Base-by-base conservation (phyloP, 352 stramenopile genomes). In the Thraustochytrium striatum region DNA sequence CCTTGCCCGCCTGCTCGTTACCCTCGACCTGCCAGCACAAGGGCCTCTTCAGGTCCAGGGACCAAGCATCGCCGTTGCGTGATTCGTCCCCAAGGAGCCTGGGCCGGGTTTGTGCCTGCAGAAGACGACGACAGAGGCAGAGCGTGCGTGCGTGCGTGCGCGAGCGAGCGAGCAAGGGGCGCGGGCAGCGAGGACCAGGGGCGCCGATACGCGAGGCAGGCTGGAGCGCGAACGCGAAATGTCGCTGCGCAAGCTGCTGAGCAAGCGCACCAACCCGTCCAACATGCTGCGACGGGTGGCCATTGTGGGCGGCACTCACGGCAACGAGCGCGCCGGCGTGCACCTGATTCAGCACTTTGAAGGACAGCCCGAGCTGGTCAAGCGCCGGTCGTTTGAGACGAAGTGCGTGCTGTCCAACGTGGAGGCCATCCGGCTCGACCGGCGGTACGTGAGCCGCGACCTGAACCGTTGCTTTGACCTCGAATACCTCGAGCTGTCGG, bases 321-420 rank as follows among this genome's bases (percentile, higher is more conserved):
- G 87, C 0, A 91, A 91, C 82, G 87, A 91, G 78, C 89, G 88
- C 57, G 89, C 86, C 19, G 87, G 87, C 28, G 83, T 89, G 19
- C 88, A 84, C 78, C 83, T 86, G 58, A 85, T 89, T 16, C 86
- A 88, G 43, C 69, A 82, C 7, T 72, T 90, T 13, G 78, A 82
- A 32, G 75, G 83, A 3, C 28, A 81, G 61, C 44, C 70, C 13
- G 25, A 70, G 61, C 73, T 81, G 41, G 65, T 38, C 16, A 39
- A 59, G 28, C 84, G 57, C 58, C 82, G 81, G 11, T 84, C 58
- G 5, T 72, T 89, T 13, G 28, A 85, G n/a, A 84, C 88, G 9
- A 61, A 72, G 2, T 88, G 84, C 2, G 44, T 90, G 2, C 52
- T 90, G 3, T 86, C 68, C 5, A 91, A 91, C 81, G 83, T 86